Percentiles rank a stretch among this genome's conserved stretches.
Conservation (phyloP, 2,329 filamentous ascomycete species). For the Xylariaceae sp. region DNA sequence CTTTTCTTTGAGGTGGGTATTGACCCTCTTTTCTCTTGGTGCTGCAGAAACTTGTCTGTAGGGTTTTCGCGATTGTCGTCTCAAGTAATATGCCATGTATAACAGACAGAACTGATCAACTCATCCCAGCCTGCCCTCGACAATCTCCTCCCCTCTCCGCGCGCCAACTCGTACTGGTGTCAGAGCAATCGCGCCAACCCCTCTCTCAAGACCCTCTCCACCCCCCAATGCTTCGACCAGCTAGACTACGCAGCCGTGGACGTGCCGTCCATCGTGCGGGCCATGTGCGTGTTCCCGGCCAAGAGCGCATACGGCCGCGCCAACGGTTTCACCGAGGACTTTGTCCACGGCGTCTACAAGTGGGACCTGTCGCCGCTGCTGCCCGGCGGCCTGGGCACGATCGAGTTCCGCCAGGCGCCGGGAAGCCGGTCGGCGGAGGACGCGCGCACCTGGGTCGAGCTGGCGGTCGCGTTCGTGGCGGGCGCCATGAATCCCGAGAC, state of each 20-base stretch:
- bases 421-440: constrained; percentile 28
- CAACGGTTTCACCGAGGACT: constrained; percentile 27
- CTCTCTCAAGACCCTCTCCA: constrained; percentile 13
- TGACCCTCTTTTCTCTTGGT: no score
- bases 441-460: constrained; percentile 27
- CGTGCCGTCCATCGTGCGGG: constrained; percentile 19
- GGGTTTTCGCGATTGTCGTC: no score
- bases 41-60: no score
- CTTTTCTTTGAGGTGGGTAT: no score
- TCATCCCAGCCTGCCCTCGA: constrained; percentile 33
- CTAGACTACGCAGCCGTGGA: constrained; percentile 20
- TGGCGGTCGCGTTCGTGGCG: constrained; percentile 30
- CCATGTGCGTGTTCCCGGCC: constrained; percentile 30
- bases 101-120: no score
- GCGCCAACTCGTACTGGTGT: constrained; percentile 33
- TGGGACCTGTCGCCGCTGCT: constrained; percentile 33
- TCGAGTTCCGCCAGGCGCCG: constrained; percentile 35
- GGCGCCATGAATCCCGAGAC: constrained; percentile 13
- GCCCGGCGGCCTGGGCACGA: constrained; percentile 21
- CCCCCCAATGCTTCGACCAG: constrained; percentile 20
- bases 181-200: constrained; percentile 29
- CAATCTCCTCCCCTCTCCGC: constrained; percentile 20
- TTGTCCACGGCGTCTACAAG: constrained; percentile 35
- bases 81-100: no score
- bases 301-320: constrained; percentile 26